Percentiles rank a stretch among this genome's conserved stretches.
These are phyloP conservation scores for Plectosphaerella sp. DNA, from an alignment of 2,329 filamentous ascomycete genomes.

Conservation along the genomic window DNA sequence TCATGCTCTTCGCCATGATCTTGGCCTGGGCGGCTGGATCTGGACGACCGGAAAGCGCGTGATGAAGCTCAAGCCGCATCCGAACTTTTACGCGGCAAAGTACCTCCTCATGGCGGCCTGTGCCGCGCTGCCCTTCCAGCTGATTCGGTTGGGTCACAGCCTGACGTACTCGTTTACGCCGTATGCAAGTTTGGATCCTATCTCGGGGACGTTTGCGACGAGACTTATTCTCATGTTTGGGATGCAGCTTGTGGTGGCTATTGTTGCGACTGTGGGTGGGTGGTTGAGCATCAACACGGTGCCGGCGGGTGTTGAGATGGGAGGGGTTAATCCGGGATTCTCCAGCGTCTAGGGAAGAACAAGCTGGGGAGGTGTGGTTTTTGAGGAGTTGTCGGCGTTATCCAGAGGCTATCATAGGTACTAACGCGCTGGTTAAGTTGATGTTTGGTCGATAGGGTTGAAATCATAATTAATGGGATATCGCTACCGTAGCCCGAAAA, in stretches of 20 bases:
- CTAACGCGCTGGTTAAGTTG: too few relatives aligned
- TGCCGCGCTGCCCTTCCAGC: constrained; percentile 15
- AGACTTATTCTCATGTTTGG: constrained; percentile 15
- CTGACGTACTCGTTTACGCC: constrained; percentile 16
- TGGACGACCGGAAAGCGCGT: constrained; percentile 14
- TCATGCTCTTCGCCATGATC: constrained; percentile 15
- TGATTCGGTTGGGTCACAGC: constrained; percentile 14
- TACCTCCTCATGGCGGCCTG: constrained; percentile 11
- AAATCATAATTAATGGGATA: too few relatives aligned
- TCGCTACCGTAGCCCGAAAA: too few relatives aligned
- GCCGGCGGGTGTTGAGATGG: not conserved
- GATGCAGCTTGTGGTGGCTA: constrained; percentile 9
- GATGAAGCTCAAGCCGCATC: constrained; percentile 4
- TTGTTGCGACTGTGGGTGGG: constrained; percentile 9
- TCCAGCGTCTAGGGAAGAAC: not conserved
- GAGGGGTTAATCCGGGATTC: not conserved
- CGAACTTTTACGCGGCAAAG: constrained; percentile 8
- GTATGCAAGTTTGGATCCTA: constrained; percentile 12
- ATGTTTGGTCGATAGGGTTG: too few relatives aligned
- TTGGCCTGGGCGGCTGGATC: constrained; percentile 13
- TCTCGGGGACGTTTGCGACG: constrained; percentile 15
- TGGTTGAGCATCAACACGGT: constrained; percentile 7
- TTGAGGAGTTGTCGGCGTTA: too few relatives aligned
- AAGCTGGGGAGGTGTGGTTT: too few relatives aligned
- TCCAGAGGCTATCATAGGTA: too few relatives aligned